These are phyloP conservation scores for Phytophthora macrochlamydospora DNA, from an alignment of 352 stramenopile genomes.

Conservation along the genomic window DNA sequence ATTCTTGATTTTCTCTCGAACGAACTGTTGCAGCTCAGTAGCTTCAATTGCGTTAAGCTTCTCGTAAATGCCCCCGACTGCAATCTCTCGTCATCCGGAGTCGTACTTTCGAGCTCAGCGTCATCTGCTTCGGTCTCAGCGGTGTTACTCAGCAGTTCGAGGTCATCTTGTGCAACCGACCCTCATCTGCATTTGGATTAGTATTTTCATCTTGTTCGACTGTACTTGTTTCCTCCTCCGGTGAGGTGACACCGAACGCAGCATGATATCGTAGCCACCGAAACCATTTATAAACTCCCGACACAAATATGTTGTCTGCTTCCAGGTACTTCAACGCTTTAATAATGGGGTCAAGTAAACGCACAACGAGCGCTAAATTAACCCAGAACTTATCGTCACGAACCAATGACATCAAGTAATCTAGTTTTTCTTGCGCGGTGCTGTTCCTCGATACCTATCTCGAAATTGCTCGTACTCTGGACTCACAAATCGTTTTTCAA, in stretches of 20 bases:
- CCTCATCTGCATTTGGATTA: too few species aligned
- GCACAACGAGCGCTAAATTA: neutral
- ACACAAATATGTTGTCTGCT: conserved; percentile 2
- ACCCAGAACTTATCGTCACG: neutral
- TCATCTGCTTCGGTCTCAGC: too few species aligned
- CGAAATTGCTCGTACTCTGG: conserved; percentile 1
- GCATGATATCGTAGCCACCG: conserved; percentile 1
- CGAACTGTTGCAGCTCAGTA: too few species aligned
- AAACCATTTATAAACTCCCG: conserved; percentile 1
- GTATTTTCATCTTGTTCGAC: too few species aligned
- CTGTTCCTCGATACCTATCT: conserved; percentile 3
- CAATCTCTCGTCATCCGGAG: too few species aligned
- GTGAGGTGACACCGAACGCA: conserved; percentile 2
- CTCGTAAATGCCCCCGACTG: too few species aligned
- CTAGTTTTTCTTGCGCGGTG: neutral
- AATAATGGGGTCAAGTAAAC: conserved; percentile 6
- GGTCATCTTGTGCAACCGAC: too few species aligned
- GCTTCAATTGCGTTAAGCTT: too few species aligned
- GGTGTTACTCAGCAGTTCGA: too few species aligned
- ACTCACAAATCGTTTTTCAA: conserved; percentile 3
- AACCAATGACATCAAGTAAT: neutral
- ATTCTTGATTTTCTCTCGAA: too few species aligned
- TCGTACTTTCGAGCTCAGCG: too few species aligned
- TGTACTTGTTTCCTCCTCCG: neutral
- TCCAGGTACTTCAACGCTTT: neutral